Evolutionary conservation across 2,329 filamentous ascomycete genomes (phyloP), one percentile per base, ranked within the genome.

Genomic region (Sporothrix mexicana): DNA sequence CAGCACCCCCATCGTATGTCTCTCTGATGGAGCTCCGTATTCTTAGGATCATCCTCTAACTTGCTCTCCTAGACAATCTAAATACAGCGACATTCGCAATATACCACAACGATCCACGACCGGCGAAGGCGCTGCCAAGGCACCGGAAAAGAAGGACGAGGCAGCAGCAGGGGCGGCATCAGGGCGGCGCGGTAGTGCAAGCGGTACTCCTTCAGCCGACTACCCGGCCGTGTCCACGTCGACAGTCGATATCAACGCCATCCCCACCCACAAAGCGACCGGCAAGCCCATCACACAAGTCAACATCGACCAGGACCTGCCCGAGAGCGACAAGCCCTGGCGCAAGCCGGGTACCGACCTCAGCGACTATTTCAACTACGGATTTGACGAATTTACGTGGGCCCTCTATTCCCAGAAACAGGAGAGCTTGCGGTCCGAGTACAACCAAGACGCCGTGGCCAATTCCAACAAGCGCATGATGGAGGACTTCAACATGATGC

Each of bases 361-460:
- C 71, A 96, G 93, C 74, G 96, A 99, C 81, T 98, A 97, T 83
- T 98, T 98, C 88, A 98, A 98, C 85, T 98, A 98, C 82, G 95
- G 95, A 73, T 98, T 98, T 79, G 95, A 98, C 83, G 95, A 98
- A 82, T 98, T 98, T 82, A 97, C 95, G 0, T 99, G 96, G 96
- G 93, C 95, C 6, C 88, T 95, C 71, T 99, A 99, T 81, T 94
- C 95, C 45, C 86, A 94, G 74, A 97, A 97, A 79, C 96, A 98
- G 81, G 91, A 96, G 76, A 86, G 85, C 30, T 86, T 98, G 78
- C 89, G 92, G 20, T 89, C 89, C 76, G 93, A 95, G 77, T 93
- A 94, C 77, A 89, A 88, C 73, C 89, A 92, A 66, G 89, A 91
- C 59, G 85, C 85, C 59, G 86, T 91, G 70, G 87, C 88, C 23